These are phyloP conservation scores for Diddensiella santjacobensis DNA, from an alignment of 805 yeast species.

Conservation along the genomic window DNA sequence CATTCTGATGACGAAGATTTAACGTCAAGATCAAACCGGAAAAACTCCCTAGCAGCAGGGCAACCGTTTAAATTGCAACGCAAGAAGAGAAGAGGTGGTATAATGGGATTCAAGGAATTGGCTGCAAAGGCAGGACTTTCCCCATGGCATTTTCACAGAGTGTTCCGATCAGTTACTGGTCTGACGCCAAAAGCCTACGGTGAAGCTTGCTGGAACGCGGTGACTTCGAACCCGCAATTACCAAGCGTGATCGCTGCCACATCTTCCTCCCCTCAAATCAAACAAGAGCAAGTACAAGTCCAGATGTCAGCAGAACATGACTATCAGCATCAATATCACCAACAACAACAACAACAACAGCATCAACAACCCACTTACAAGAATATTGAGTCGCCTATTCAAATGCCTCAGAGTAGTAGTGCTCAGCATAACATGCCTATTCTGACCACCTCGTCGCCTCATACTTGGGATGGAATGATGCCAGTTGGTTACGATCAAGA, in stretches of 20 bases:
- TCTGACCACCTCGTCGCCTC: neutral
- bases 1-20: conserved; percentile 20
- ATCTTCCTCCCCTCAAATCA: neutral
- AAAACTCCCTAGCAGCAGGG: neutral
- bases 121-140: conserved; percentile 79
- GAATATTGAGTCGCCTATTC: neutral
- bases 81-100: conserved; percentile 37
- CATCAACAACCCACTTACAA: neutral
- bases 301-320: neutral
- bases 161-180: conserved; percentile 80
- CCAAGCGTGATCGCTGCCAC: conserved; percentile 14
- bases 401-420: neutral
- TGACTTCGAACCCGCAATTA: conserved; percentile 19
- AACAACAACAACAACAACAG: neutral
- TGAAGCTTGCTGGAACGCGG: conserved; percentile 59
- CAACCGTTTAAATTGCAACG: conserved; percentile 24
- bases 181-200: conserved; percentile 87
- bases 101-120: conserved; percentile 67
- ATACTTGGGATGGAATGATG: conserved; percentile 9
- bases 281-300: neutral
- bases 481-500: conserved; percentile 9
- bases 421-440: neutral
- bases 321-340: neutral
- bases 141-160: conserved; percentile 93
- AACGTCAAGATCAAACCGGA: neutral